Percentiles rank a stretch among this genome's conserved stretches.
phyloP scores from a whole-genome alignment of 208 protist species.

The Crithidia fasciculata region DNA sequence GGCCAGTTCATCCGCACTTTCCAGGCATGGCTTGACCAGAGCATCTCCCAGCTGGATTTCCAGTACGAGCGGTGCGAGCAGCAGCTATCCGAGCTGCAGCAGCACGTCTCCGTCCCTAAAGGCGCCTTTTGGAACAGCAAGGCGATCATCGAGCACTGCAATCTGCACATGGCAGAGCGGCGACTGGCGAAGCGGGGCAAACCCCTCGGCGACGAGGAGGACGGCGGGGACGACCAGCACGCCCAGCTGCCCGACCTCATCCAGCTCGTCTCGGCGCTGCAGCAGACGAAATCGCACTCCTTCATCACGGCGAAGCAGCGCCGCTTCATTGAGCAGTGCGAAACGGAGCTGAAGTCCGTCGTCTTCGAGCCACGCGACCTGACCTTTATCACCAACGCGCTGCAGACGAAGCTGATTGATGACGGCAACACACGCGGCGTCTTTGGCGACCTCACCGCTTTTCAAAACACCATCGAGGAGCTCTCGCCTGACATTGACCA shows the following conservation, averaged over 20 bases:
- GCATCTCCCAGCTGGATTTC: slow-evolving; percentile 78
- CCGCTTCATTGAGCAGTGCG: slow-evolving; percentile 83
- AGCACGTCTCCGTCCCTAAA: slow-evolving; percentile 62
- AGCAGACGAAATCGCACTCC: slow-evolving; percentile 75
- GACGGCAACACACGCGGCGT: slow-evolving; percentile 81
- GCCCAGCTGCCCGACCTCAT: slow-evolving; percentile 79
- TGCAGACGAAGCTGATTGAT: slow-evolving; percentile 85
- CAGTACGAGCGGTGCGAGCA: slow-evolving; percentile 88
- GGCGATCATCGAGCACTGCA: slow-evolving; percentile 90
- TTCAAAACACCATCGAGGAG: slow-evolving; percentile 89
- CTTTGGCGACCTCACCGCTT: slow-evolving; percentile 75
- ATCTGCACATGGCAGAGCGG: slow-evolving; percentile 80
- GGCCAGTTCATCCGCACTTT: slow-evolving; percentile 71
- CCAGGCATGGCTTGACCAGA: slow-evolving; percentile 81
- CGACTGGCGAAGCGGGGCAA: slow-evolving; percentile 44
- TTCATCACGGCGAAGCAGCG: slow-evolving; percentile 88
- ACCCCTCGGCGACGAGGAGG: slow-evolving; percentile 29
- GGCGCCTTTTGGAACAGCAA: slow-evolving; percentile 88
- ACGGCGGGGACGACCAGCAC: slow-evolving; percentile 33
- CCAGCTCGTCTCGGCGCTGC: slow-evolving; percentile 71
- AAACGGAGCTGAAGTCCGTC: slow-evolving; percentile 72
- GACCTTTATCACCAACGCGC: slow-evolving; percentile 81
- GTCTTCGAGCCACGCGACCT: slow-evolving; percentile 84
- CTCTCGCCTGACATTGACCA: slow-evolving; percentile 84
- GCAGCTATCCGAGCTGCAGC: slow-evolving; percentile 85